Evolutionary conservation across 2,329 filamentous ascomycete genomes (phyloP), one percentile per base, ranked within the genome.

Genomic region (Celoporthe dispersa): DNA sequence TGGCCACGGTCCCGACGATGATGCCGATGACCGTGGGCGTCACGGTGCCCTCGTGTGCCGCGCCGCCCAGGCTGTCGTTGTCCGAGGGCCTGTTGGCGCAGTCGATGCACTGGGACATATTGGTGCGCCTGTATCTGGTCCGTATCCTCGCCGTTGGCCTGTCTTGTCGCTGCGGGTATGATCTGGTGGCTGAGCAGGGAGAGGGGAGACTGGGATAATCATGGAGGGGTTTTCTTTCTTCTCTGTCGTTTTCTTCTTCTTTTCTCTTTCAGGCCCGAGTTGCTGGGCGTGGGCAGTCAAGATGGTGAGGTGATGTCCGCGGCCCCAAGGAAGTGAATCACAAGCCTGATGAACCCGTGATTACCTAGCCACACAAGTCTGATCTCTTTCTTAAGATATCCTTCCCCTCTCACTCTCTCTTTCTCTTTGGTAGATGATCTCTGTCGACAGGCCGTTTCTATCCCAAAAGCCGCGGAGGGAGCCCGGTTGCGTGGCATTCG

Each of bases 101-200:
- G 70, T 68, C 67, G n/a, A 72, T 66, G 65, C 70, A 72, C 33
- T 66, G 64, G n/a, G 70, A 70, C 70, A 72, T 72, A 35, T 9
- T 55, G 62, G 67, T 44, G 12, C 3, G 61, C 19, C 19, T 8
- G 68, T 33, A 64, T 33, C 11, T 39, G 37, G 37, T 12, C 35
- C 9, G 37, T 39, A n/a, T n/a, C n/a, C n/a, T 25, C 0, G 41
- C 35, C n/a, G 2, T 19, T n/a, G n/a, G n/a, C n/a, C n/a, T 41
- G 14, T n/a, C n/a, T n/a, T n/a, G n/a, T n/a, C n/a, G 14, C 12
- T 5, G 39, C 12, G 39, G n/a, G n/a, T n/a, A n/a, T n/a, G n/a
- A n/a, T n/a, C n/a, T n/a, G n/a, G n/a, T n/a, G n/a, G n/a, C n/a
- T n/a, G n/a, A n/a, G n/a, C n/a, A n/a, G n/a, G 44, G 22, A 48